phyloP scores from a whole-genome alignment of 1,284 basidiomycete species.

The Mycena sp. region DNA sequence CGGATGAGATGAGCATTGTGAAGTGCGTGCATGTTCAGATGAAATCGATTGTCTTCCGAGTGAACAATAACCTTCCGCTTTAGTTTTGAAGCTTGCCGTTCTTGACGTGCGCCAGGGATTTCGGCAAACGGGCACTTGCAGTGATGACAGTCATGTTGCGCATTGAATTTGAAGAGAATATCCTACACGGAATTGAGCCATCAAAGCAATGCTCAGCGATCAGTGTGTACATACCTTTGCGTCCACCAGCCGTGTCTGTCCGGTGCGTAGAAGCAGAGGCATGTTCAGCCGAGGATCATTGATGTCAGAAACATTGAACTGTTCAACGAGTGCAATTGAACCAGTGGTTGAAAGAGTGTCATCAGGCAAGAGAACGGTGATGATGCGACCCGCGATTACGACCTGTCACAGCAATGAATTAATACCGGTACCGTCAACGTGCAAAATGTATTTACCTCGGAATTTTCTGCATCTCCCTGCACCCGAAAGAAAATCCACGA shows the following conservation, averaged over 20 bases:
- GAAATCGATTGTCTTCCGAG: neutral
- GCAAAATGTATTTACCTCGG: neutral
- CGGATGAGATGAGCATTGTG: neutral
- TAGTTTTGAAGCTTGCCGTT: neutral
- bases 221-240: neutral
- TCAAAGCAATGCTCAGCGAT: neutral
- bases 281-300: neutral
- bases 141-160: neutral
- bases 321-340: neutral
- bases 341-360: neutral
- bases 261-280: neutral
- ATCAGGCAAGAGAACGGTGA: neutral
- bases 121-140: neutral
- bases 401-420: neutral
- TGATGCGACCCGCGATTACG: neutral
- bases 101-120: neutral
- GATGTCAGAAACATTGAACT: neutral
- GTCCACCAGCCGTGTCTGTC: neutral
- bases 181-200: neutral
- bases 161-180: conserved; percentile 1
- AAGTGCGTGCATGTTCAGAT: neutral
- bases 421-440: neutral
- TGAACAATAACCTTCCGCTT: neutral
- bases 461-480: no score
- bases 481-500: no score